Percentiles rank a stretch among this genome's conserved stretches.
These are phyloP conservation scores for Podosphaera aphanis DNA, from an alignment of 2,329 filamentous ascomycete genomes.

Conservation along the genomic window DNA sequence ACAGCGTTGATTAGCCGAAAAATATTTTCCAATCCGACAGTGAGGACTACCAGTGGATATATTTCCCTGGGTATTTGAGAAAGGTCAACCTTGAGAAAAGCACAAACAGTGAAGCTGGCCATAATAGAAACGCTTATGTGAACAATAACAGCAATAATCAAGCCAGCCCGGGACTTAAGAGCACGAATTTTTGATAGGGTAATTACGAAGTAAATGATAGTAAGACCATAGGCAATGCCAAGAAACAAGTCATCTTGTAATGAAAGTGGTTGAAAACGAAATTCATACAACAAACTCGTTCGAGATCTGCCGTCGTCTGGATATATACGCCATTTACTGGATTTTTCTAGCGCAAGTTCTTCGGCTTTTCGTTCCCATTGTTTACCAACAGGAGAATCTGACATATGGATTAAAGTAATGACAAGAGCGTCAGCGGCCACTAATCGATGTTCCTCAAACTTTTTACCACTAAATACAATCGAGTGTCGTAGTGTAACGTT, in stretches of 20 bases:
- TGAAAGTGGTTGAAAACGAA: constrained; percentile 55
- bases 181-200: constrained; percentile 47
- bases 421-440: constrained; percentile 56
- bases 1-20: constrained; percentile 59
- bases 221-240: constrained; percentile 38
- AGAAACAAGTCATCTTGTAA: constrained; percentile 39
- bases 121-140: constrained; percentile 52
- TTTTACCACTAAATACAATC: constrained; percentile 64
- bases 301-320: constrained; percentile 30
- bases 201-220: constrained; percentile 38
- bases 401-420: constrained; percentile 48
- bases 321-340: constrained; percentile 39
- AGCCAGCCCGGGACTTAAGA: constrained; percentile 50
- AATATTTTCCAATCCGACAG: constrained; percentile 55
- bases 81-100: constrained; percentile 50
- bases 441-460: constrained; percentile 42
- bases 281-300: constrained; percentile 46
- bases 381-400: constrained; percentile 36
- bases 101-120: constrained; percentile 60
- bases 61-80: constrained; percentile 50
- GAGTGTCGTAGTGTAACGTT: constrained; percentile 56
- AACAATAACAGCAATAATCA: constrained; percentile 44
- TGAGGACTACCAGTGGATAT: constrained; percentile 55
- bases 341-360: constrained; percentile 25
- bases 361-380: constrained; percentile 40